Percentiles rank a stretch among this genome's conserved stretches.
Conservation (phyloP, 305 asterid species). For the Solanum chacoense region DNA sequence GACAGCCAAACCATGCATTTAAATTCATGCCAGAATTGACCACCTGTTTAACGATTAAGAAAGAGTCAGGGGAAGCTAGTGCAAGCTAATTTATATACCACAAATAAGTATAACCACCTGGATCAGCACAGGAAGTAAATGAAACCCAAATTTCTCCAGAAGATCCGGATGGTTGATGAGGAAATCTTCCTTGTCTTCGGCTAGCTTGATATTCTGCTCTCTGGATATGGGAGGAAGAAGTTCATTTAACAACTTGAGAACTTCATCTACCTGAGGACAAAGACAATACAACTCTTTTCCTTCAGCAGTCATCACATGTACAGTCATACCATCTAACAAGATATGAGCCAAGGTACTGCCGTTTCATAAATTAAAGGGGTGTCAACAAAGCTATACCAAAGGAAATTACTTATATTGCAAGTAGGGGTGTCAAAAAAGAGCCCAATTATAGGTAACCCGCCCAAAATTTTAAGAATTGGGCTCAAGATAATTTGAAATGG, state of each 20-base stretch:
- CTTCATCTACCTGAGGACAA: constrained; percentile 55
- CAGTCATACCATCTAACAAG: background rate
- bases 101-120: constrained; percentile 43
- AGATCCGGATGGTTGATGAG: constrained; percentile 61
- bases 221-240: constrained; percentile 56
- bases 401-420: background rate
- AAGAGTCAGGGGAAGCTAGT: constrained; percentile 2
- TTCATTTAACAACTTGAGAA: constrained; percentile 72
- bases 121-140: constrained; percentile 71
- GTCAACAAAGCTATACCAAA: background rate
- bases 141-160: constrained; percentile 66
- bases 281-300: constrained; percentile 3
- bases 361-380: background rate
- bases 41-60: constrained; percentile 48
- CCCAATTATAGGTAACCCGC: background rate
- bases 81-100: constrained; percentile 3
- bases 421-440: background rate
- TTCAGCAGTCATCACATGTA: background rate
- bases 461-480: background rate
- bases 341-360: background rate
- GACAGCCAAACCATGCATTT: constrained; percentile 69
- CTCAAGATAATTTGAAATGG: background rate
- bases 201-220: constrained; percentile 36
- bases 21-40: constrained; percentile 80
- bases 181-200: constrained; percentile 56